A percentile compares a stretch with the other conserved stretches of the same genome.
phyloP scores from a whole-genome alignment of 176 grass and related monocot genomes.

The Typha latifolia region DNA sequence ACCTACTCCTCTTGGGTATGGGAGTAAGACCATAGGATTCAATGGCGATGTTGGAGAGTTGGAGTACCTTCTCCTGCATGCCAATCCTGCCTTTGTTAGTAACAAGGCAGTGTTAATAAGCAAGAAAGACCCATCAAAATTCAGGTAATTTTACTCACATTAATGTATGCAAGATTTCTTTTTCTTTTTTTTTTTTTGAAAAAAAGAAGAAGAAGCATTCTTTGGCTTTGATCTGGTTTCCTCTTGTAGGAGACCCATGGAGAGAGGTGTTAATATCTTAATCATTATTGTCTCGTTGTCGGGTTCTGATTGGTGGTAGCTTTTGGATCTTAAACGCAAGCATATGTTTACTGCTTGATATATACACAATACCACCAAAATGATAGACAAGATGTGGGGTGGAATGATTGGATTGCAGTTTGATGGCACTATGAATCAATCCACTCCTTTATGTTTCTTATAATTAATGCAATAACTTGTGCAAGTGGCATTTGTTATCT shows the following conservation, averaged over 20 bases:
- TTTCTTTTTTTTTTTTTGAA: no score
- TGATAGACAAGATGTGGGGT: background rate
- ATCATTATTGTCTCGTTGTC: no score
- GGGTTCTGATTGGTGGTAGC: background rate
- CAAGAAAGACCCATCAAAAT: conserved; percentile 48
- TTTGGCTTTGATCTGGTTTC: background rate
- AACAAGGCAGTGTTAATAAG: conserved; percentile 55
- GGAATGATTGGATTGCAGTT: background rate
- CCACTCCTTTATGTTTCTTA: no score
- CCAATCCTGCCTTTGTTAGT: conserved; percentile 51
- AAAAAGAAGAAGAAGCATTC: background rate
- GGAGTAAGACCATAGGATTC: conserved; percentile 68
- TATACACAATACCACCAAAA: background rate
- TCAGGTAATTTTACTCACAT: conserved; percentile 42
- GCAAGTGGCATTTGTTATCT: no score
- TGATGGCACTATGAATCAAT: no score
- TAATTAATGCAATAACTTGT: no score
- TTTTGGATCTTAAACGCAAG: background rate
- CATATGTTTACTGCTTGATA: background rate
- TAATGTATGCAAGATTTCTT: background rate
- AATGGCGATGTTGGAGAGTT: conserved; percentile 86
- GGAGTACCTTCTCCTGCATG: conserved; percentile 84
- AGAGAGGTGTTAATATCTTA: no score
- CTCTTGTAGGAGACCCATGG: no score
- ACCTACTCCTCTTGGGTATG: conserved; percentile 75